These are phyloP conservation scores for Hymenoscyphus occultus DNA, from an alignment of 2,329 filamentous ascomycete species.

Conservation along the genomic window DNA sequence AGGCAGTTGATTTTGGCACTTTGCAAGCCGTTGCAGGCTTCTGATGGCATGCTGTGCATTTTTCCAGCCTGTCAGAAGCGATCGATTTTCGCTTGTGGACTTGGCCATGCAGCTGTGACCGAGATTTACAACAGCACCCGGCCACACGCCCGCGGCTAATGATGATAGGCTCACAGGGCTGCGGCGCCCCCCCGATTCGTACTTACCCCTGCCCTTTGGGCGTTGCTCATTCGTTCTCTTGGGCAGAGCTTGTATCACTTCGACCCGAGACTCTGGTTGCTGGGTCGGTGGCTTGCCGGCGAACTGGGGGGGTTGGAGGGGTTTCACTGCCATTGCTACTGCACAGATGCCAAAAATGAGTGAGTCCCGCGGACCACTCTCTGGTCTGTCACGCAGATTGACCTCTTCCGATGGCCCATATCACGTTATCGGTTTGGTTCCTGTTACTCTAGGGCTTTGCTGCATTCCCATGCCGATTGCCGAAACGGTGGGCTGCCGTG, in stretches of 20 bases:
- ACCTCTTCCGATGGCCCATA: not conserved
- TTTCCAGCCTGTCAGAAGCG: conserved; percentile 11
- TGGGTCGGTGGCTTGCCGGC: conserved; percentile 1
- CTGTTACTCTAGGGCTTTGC: not conserved
- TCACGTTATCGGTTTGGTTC: not conserved
- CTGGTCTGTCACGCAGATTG: no score
- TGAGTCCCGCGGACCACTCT: not conserved
- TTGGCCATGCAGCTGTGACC: conserved; percentile 17
- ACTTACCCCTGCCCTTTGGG: not conserved
- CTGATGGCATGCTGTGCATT: conserved; percentile 4
- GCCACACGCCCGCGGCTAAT: conserved; percentile 20
- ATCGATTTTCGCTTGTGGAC: conserved; percentile 1
- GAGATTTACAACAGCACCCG: conserved; percentile 6
- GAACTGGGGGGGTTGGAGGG: not conserved
- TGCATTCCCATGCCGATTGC: not conserved
- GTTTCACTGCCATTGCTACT: not conserved
- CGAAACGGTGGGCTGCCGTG: not conserved
- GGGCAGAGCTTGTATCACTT: not conserved
- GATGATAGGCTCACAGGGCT: conserved; percentile 8
- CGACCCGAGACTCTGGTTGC: conserved; percentile 5
- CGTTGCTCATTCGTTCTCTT: conserved; percentile 7
- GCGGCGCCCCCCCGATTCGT: not conserved
- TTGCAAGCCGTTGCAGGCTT: not conserved
- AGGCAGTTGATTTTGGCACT: not conserved
- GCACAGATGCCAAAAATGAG: not conserved